Base-by-base conservation (phyloP, 139 green algal genomes). In the Pedinophyceae sp. region DNA sequence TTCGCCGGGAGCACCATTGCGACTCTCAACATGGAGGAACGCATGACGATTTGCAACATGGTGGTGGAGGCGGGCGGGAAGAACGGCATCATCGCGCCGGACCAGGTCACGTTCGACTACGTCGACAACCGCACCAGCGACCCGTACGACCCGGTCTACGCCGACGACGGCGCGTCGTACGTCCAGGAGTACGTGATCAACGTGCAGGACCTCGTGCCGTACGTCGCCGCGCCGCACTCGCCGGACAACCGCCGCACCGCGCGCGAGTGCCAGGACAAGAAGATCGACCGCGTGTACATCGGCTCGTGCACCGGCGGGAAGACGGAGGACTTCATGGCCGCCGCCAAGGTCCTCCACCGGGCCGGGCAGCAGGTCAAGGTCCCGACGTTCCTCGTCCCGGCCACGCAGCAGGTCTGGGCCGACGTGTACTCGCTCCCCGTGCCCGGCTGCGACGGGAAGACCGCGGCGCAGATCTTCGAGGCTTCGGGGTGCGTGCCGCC, bases 1-100 rank as follows among this genome's bases (percentile, higher is more conserved):
- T 95, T 95, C 67, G 55, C 50, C 0, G 88, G 88, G 23, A 69
- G 56, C 6, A 83, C 86, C 17, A 71, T 96, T 1, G 64, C 78
- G 23, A 43, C 50, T 38, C 93, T 96, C 88, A 90, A 67, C 71
- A 96, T 96, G 88, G 88, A 96, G 61, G 88, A 94, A 62, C 81
- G 88, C 71, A 96, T 95, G 88, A 95, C 88, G 19, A 70, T 96
- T 27, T 94, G 84, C 77, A 96, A 96, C 79, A 96, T 96, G 88
- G 88, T 93, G 30, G 78, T 94, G 3, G 86, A 94, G 62, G 86
- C 81, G 4, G 85, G 85, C 15, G 83, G 75, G 54, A 84, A 84
- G 66, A 88, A 88, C 60, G 80, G 80, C 17, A 57, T 87, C 22
- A 77, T 87, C 26, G 65, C 88, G 1, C 70, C 88, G 6, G 88